Base-by-base conservation (phyloP, 2,329 filamentous ascomycete species). In the Trichoderma koningii region DNA sequence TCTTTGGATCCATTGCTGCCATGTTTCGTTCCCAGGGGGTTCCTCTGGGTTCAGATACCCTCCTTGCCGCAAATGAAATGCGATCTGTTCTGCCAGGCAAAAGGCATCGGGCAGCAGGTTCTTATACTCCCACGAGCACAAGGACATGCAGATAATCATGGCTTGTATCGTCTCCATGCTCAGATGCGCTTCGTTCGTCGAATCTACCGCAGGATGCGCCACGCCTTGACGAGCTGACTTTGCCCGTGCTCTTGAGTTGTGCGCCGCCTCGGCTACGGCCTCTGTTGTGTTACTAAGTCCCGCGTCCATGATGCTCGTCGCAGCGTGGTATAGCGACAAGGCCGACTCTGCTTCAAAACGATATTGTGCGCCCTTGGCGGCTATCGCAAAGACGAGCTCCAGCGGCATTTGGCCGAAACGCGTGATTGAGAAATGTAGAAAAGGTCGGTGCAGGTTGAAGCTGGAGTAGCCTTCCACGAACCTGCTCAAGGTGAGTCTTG, bases 121-220 rank as follows among this genome's bases (percentile, higher is more conserved):
- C 5, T 62, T 62, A 9, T 53, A 62, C 19, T 62, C 59, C 59
- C 59, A 62, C n/a, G 59, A 62, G 7, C 59, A 62, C 10, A 62
- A 5, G 7, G 59, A 62, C 59, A 53, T 62, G n/a, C 48, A 45
- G n/a, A 62, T 62, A 5, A 62, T 53, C 59, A 62, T 62, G 14
- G 59, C 59, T 21, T 62, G 59, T 7, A 62, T 62, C 23, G 59
- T 62, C 41, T 62, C 59, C 6, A 62, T 62, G n/a, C 26, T 19
- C 0, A 62, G 26, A 0, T 23, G 34, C 9, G 26, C n/a, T 28
- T 23, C 48, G n/a, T 10, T 26, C 5, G 34, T 9, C 15, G 38
- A 28, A 30, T 21, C 53, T 5, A n/a, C n/a, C 14, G 50, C 19
- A 9, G 41, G n/a, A 23, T 30, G 52, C 2, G 48, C 17, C 48